Evolutionary conservation across 176 grass and related monocot genomes (phyloP).

Genomic region (Zizania latifolia): DNA sequence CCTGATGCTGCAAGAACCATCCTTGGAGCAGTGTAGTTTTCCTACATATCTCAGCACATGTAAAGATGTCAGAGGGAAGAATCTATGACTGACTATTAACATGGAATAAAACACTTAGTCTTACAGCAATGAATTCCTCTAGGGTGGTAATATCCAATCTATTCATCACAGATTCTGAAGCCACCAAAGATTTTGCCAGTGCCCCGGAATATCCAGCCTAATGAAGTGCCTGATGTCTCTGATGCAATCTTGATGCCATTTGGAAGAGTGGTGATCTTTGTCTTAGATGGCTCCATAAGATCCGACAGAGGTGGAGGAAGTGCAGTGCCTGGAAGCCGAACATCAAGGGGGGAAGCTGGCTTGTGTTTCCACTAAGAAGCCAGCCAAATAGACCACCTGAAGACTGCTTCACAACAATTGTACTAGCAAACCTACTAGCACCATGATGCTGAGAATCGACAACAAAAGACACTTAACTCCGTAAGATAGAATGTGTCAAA

Average conservation of each 20-base stretch:
- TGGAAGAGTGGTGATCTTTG: conserved; percentile 69
- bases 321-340: conserved; percentile 39
- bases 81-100: not conserved
- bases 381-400: conserved; percentile 56
- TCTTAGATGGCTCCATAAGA: conserved; percentile 53
- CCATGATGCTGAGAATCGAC: conserved; percentile 24
- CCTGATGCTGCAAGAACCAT: conserved; percentile 90
- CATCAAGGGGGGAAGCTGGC: conserved; percentile 48
- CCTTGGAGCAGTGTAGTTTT: conserved; percentile 68
- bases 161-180: conserved; percentile 45
- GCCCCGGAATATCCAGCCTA: conserved; percentile 69
- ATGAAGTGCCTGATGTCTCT: conserved; percentile 65
- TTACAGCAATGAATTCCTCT: conserved; percentile 69
- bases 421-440: conserved; percentile 57
- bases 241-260: conserved; percentile 71
- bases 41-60: conserved; percentile 43
- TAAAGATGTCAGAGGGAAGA: conserved; percentile 20
- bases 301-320: conserved; percentile 50
- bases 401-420: conserved; percentile 49
- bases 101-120: conserved; percentile 22
- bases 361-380: conserved; percentile 50
- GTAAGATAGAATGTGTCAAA: not conserved
- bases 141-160: conserved; percentile 47
- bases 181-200: conserved; percentile 64
- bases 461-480: not conserved